Base-by-base conservation (phyloP, 2,329 filamentous ascomycete species). In the Rhinocladiella mackenziei region DNA sequence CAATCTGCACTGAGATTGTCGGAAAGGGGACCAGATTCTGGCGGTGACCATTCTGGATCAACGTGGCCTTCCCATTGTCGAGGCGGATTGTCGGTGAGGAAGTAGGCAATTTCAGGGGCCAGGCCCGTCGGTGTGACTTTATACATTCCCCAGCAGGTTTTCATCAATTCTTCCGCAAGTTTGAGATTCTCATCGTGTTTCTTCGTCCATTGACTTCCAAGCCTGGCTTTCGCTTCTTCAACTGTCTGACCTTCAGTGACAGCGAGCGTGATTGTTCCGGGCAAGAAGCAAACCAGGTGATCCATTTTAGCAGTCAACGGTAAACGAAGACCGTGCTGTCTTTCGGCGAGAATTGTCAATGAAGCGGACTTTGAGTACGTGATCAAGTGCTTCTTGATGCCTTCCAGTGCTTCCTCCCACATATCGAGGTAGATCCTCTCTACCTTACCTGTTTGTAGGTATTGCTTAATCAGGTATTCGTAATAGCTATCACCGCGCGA, bases 121-220 rank as follows among this genome's bases (percentile, higher is more conserved):
- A 98, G 78, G 0, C 89, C 91, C 0, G 92, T 97, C 6, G 81
- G 78, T 60, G 89, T 96, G 58, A 76, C 83, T 62, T 88, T 85
- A 71, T 98, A 98, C 80, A 94, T 98, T 60, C 86, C 89, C 86
- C 91, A 96, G 74, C 92, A 98, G 1, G 92, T 97, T 50, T 95
- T 91, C 73, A 86, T 96, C 44, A 98, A 73, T 70, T 98, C 91
- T 54, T 80, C 80, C 1, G 92, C 89, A 19, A 98, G 79, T 50
- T 80, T 69, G 70, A 98, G 89, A 62, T 97, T 88, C 50, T 85
- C 84, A 46, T 95, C 89, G 58, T 94, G 82, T 62, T 84, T 77
- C 54, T 79, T 74, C 23, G 77, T 80, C 92, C 92, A 97, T 13
- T 35, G 26, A 17, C 20, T 43, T 11, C 59, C 60, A 10, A 56